phyloP scores from a whole-genome alignment of 1,284 basidiomycete species.

The Xerocomus minutiporus region DNA sequence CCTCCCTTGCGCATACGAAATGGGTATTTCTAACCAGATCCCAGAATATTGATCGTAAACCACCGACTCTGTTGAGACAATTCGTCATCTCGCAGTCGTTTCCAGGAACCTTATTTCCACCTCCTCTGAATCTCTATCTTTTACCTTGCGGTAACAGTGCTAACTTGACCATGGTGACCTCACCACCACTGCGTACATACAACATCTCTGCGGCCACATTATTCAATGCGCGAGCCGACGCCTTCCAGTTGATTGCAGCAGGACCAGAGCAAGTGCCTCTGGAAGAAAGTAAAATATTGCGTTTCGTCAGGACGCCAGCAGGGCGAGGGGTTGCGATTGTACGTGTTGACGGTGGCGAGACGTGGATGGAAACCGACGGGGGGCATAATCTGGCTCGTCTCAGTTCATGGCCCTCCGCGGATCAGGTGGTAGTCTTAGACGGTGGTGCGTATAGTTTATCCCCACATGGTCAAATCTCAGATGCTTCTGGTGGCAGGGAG shows the following conservation, averaged over 20 bases:
- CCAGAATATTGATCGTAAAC: slow-evolving; percentile 84
- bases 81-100: slow-evolving; percentile 66
- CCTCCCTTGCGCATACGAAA: not conserved
- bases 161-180: slow-evolving; percentile 55
- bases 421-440: slow-evolving; percentile 64
- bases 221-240: slow-evolving; percentile 54
- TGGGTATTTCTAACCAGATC: slow-evolving; percentile 12
- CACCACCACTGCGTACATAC: slow-evolving; percentile 56
- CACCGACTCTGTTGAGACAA: slow-evolving; percentile 78
- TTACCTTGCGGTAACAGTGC: slow-evolving; percentile 44
- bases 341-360: slow-evolving; percentile 55
- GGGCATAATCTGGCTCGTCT: slow-evolving; percentile 44
- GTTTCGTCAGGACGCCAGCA: slow-evolving; percentile 71
- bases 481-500: slow-evolving; percentile 21
- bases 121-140: slow-evolving; percentile 50
- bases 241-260: slow-evolving; percentile 42
- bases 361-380: slow-evolving; percentile 51
- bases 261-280: slow-evolving; percentile 38
- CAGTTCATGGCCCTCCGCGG: slow-evolving; percentile 49
- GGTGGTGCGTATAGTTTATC: slow-evolving; percentile 41
- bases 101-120: slow-evolving; percentile 43
- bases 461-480: slow-evolving; percentile 3
- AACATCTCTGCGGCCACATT: slow-evolving; percentile 52
- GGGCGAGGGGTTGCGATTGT: slow-evolving; percentile 67
- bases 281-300: slow-evolving; percentile 50